Conservation (phyloP, 805 yeast species). For the Barnettozyma wickerhamii region DNA sequence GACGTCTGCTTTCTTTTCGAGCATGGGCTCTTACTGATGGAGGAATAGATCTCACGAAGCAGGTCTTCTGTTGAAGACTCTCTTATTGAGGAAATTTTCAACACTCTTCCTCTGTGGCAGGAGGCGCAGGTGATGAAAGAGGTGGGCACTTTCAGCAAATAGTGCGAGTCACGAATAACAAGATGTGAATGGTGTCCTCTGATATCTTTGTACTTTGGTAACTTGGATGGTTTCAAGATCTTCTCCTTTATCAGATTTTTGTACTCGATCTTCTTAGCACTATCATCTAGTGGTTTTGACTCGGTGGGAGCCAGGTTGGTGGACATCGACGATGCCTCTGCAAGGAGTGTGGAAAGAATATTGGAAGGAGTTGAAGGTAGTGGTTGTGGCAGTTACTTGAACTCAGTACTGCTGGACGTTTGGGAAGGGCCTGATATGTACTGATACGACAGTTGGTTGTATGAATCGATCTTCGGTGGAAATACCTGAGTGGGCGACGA, state of each 20-base stretch:
- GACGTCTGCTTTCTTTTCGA: conserved; percentile 21
- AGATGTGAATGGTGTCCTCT: conserved; percentile 24
- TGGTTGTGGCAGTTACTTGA: neutral
- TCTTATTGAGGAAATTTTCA: conserved; percentile 20
- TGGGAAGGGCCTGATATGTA: neutral
- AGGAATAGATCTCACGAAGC: conserved; percentile 20
- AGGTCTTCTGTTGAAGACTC: conserved; percentile 19
- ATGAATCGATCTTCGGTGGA: too few species aligned
- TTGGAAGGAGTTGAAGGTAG: neutral
- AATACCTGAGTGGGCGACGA: too few species aligned
- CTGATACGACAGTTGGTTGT: too few species aligned
- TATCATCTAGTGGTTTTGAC: conserved; percentile 12
- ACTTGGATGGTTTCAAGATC: conserved; percentile 24
- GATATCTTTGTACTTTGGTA: conserved; percentile 11
- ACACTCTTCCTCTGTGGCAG: conserved; percentile 26
- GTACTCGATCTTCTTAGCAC: conserved; percentile 19
- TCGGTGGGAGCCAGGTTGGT: neutral
- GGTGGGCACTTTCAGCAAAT: conserved; percentile 23
- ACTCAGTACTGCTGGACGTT: neutral
- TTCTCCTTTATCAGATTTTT: conserved; percentile 25
- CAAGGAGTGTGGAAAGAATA: conserved; percentile 2
- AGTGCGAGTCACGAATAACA: conserved; percentile 27
- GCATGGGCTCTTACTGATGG: conserved; percentile 23
- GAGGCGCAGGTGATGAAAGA: conserved; percentile 26
- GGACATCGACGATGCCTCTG: conserved; percentile 1